Percentiles rank a stretch among this genome's conserved stretches.
These are phyloP conservation scores for Stachybotrys elegans DNA, from an alignment of 2,329 filamentous ascomycete species.

Conservation along the genomic window DNA sequence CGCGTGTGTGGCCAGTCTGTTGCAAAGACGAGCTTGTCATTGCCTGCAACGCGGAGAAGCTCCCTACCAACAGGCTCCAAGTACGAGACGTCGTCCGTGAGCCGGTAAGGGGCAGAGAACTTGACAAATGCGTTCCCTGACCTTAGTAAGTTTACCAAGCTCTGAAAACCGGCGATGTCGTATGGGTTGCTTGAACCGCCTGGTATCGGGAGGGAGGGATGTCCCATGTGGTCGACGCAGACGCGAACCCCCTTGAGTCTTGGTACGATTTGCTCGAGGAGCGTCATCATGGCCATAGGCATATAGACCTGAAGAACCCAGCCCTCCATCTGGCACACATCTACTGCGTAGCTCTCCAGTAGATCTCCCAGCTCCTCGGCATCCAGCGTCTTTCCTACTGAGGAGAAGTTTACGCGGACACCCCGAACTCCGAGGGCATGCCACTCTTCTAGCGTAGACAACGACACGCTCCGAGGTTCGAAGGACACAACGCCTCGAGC, in stretches of 20 bases:
- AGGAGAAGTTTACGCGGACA: conserved; percentile 56
- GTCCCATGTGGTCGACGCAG: conserved; percentile 57
- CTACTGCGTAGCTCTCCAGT: conserved; percentile 43
- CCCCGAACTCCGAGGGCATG: conserved; percentile 53
- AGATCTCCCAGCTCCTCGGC: conserved; percentile 33
- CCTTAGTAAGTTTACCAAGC: conserved; percentile 40
- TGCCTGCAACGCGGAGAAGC: conserved; percentile 36
- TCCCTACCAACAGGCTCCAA: conserved; percentile 44
- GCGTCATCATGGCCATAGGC: conserved; percentile 41
- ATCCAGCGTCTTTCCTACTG: conserved; percentile 37
- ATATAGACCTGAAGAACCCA: conserved; percentile 59
- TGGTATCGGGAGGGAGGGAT: conserved; percentile 31
- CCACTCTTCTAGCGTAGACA: conserved; percentile 42
- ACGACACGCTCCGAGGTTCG: conserved; percentile 36
- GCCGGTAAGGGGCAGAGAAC: conserved; percentile 53
- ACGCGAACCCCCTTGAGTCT: conserved; percentile 44
- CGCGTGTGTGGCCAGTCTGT: conserved; percentile 63
- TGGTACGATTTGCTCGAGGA: conserved; percentile 44
- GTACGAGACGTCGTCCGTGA: conserved; percentile 35
- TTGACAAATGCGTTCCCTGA: conserved; percentile 50
- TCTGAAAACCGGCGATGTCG: conserved; percentile 20
- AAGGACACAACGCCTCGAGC: conserved; percentile 53
- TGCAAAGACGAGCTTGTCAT: conserved; percentile 49
- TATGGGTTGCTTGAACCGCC: conserved; percentile 16
- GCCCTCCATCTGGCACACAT: conserved; percentile 39